Conservation (phyloP, 257 asterid genomes). For the Schizonepeta tenuifolia region DNA sequence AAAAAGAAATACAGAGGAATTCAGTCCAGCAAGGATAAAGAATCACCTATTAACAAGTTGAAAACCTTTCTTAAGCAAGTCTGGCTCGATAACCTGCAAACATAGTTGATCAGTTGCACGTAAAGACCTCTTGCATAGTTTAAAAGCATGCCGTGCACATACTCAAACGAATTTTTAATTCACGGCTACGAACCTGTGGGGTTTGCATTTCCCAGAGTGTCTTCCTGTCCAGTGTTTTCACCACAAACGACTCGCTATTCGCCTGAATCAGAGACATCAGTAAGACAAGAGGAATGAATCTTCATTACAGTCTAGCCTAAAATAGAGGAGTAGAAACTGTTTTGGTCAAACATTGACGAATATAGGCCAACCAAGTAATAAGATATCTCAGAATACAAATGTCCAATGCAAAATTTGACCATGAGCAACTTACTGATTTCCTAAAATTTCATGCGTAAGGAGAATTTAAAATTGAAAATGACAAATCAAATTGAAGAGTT, state of each 20-base stretch:
- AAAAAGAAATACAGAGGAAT: background rate
- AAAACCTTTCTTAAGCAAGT: constrained; percentile 88
- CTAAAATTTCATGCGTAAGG: background rate
- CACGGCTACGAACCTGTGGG: constrained; percentile 70
- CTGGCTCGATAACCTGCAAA: constrained; percentile 83
- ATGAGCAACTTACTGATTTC: background rate
- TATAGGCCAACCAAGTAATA: background rate
- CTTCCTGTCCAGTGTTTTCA: constrained; percentile 84
- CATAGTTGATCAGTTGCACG: constrained; percentile 13
- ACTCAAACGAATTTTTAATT: constrained; percentile 11
- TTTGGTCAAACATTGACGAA: background rate
- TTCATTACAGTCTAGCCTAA: background rate
- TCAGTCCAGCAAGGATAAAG: constrained; percentile 28
- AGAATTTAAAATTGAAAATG: background rate
- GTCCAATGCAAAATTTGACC: background rate
- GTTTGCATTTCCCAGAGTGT: constrained; percentile 99
- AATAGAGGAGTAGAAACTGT: background rate
- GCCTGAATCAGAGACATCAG: constrained; percentile 53
- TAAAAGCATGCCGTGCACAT: constrained; percentile 11
- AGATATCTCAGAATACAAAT: background rate
- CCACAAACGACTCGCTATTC: constrained; percentile 76
- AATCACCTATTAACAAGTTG: constrained; percentile 78
- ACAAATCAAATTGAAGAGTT: constrained; percentile 5
- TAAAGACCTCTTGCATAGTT: constrained; percentile 18
- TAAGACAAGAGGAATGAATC: constrained; percentile 8